phyloP scores from a whole-genome alignment of 129 eudicot species.

The Dittrichia graveolens region DNA sequence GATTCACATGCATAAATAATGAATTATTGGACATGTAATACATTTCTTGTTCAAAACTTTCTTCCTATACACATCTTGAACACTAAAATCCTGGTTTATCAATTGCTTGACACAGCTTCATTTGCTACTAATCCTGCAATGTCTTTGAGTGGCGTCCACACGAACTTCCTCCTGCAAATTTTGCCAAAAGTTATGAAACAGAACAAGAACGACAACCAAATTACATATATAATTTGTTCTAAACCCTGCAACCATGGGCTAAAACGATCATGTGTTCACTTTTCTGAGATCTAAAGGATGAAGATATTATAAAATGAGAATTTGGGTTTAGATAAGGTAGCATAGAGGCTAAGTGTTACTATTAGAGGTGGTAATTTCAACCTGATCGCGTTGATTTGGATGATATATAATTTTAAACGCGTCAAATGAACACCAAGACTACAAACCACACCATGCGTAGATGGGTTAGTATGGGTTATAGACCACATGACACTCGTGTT shows the following conservation, averaged over 20 bases:
- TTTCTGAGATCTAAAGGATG: no score
- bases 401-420: no score
- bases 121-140: conserved; percentile 55
- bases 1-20: conserved; percentile 15
- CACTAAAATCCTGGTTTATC: background rate
- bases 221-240: background rate
- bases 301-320: no score
- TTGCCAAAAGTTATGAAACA: conserved; percentile 5
- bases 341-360: no score
- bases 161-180: conserved; percentile 62
- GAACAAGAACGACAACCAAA: conserved; percentile 8
- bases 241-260: background rate
- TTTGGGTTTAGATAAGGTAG: no score
- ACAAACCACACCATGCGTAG: background rate
- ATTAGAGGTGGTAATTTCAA: no score
- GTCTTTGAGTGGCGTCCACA: conserved; percentile 84
- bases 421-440: background rate
- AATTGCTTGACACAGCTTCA: conserved; percentile 21
- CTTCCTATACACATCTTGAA: conserved; percentile 34
- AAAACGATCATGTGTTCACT: background rate
- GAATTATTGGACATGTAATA: conserved; percentile 7
- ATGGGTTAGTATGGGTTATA: background rate
- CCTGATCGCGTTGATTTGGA: no score
- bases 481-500: background rate
- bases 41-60: conserved; percentile 26